Evolutionary conservation across 352 stramenopile genomes (phyloP), one percentile per base, ranked within the genome.

Genomic region (Globisporangium megalacanthum): DNA sequence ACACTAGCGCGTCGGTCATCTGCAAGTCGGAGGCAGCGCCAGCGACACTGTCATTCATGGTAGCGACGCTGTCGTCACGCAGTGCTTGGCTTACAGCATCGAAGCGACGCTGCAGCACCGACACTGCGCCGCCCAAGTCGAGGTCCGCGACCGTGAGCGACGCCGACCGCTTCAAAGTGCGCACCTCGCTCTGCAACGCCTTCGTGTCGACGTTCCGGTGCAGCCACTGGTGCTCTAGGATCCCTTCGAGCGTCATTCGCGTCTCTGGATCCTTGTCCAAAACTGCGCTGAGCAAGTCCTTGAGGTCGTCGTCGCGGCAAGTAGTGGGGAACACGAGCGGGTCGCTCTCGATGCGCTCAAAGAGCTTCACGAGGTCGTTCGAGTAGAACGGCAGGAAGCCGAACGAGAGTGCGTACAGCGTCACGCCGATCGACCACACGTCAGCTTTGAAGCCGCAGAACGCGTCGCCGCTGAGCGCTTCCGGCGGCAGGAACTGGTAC

Each of bases 361-460:
- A 97, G 8, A 98, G 65, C 39, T 80, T 66, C 7, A 80, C 69
- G 9, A 94, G 86, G 61, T 97, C 92, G 20, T 56, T 72, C 25
- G 95, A 87, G 64, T 93, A 92, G 64, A 95, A 98, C 0, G 92
- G 92, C 45, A 98, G 64, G 31, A 73, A 82, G 4, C 91, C 89
- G 35, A 89, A 91, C 8, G 97, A 69, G 9, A 97, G 64, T 6
- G 88, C 89, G 56, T 96, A 98, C 47, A 97, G 70, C 6, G 96
- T 95, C 25, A 97, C 86, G 10, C 92, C 92, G 39, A 96, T 89
- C 22, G 83, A 83, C 90, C 92, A 98, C 39, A 97, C 82, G 58
- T 97, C 90, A 2, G 86, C 89, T 42, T 92, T 86, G 53, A 84
- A 93, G 1, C 87, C 89, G 49, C 78, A 78, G 52, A 92, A 96